Percentiles rank a stretch among this genome's conserved stretches.
phyloP scores from a whole-genome alignment of 2,329 filamentous ascomycete species.

The Ceratocystis lukuohia region DNA sequence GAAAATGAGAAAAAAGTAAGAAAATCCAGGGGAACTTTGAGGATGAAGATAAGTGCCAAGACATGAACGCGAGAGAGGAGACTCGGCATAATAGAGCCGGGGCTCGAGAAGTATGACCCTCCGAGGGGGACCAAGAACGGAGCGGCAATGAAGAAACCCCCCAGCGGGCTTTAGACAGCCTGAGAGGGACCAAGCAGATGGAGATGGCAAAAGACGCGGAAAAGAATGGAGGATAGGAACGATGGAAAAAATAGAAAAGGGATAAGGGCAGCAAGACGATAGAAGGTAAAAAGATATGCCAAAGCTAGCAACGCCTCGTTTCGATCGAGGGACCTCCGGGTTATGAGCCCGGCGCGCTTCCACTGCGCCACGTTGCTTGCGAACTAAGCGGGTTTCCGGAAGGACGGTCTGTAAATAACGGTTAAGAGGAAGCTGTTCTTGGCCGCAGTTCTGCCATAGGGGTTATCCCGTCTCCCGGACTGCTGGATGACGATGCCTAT shows the following conservation, averaged over 20 bases:
- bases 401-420: not conserved
- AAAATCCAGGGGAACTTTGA: not conserved
- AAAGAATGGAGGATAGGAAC: too few relatives aligned
- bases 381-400: not conserved
- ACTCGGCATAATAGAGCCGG: too few relatives aligned
- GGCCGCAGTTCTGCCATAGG: too few relatives aligned
- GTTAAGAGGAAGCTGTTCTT: not conserved
- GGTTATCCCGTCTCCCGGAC: too few relatives aligned
- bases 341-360: constrained; percentile 20
- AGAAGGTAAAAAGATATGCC: not conserved
- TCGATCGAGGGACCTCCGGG: constrained; percentile 20
- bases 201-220: too few relatives aligned
- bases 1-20: not conserved
- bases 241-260: not conserved
- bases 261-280: not conserved
- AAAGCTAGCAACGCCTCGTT: constrained; percentile 17
- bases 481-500: too few relatives aligned
- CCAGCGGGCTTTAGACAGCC: too few relatives aligned
- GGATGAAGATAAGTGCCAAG: not conserved
- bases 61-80: too few relatives aligned
- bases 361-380: constrained; percentile 20
- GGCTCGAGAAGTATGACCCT: too few relatives aligned
- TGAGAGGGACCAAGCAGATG: too few relatives aligned
- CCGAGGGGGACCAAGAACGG: too few relatives aligned
- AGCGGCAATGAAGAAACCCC: too few relatives aligned